Base-by-base conservation (phyloP, 2,329 filamentous ascomycete species). In the Alternaria sp. region DNA sequence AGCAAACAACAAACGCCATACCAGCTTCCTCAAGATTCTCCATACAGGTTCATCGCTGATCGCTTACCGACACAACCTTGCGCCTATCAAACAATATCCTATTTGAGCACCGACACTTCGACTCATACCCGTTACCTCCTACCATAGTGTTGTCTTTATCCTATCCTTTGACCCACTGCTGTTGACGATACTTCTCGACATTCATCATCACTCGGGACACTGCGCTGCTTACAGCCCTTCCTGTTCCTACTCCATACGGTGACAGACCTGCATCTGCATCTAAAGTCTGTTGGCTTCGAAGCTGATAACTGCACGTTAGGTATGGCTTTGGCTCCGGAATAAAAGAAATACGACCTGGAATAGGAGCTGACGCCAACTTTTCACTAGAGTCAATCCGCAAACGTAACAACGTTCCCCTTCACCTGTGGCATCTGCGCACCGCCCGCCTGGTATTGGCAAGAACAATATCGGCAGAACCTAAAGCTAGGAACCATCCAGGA, bases 361-460 rank as follows among this genome's bases (percentile, higher is more conserved):
- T 16, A 6, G 44, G 10, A 14, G 18, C 27, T n/a, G 18, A 32
- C 27, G 3, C 16, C 40, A 44, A 11, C 25, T n/a, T n/a, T 27
- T 14, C 11, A 34, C 20, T 25, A 45, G 43, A 52, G 41, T 55
- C 22, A 27, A 25, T 51, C 41, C 32, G 22, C 36, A 53, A 58
- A 59, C 61, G 46, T 38, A 62, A 67, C 36, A 53, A 64, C 66
- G 64, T 60, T 64, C 54, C 36, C 60, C 12, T 49, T 60, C 18
- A 53, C 48, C 34, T 65, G 60, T 41, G 62, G 43, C 28, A 38
- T 59, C 44, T 66, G 59, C 27, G 55, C 57, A 45, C 54, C 59
- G 18, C 52, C 60, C 44, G 59, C 52, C 48, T 41, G 56, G 54
- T 57, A 56, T 41, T 43, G 40, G 48, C 43, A 57, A 52, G 48